phyloP scores from a whole-genome alignment of 768 basidiomycete genomes.

The Brasilioporus rufonigricans region DNA sequence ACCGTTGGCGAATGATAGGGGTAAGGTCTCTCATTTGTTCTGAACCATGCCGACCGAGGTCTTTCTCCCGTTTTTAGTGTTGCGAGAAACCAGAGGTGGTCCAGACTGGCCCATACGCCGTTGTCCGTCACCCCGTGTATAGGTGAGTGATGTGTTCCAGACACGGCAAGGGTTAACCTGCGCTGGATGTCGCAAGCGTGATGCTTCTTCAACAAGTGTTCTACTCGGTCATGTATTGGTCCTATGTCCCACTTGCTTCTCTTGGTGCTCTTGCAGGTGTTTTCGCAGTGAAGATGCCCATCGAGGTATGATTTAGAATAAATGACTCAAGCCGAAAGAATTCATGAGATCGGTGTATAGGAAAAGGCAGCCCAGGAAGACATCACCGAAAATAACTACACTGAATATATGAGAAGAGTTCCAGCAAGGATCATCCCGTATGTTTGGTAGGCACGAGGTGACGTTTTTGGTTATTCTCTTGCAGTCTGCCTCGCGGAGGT shows the following conservation, averaged over 20 bases:
- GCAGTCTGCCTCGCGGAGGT: neutral
- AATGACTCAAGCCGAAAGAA: neutral
- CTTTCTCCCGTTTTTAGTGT: conserved; percentile 15
- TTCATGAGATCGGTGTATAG: conserved; percentile 17
- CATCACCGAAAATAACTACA: conserved; percentile 25
- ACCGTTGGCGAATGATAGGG: conserved; percentile 33
- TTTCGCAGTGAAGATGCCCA: conserved; percentile 34
- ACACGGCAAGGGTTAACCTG: neutral
- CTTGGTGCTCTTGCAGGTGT: conserved; percentile 22
- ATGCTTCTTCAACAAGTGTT: conserved; percentile 25
- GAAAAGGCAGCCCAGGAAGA: conserved; percentile 30
- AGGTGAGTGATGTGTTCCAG: conserved; percentile 20
- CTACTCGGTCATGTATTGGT: conserved; percentile 33
- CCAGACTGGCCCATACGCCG: conserved; percentile 33
- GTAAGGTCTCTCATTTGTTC: conserved; percentile 11
- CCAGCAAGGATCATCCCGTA: conserved; percentile 31
- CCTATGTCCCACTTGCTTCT: conserved; percentile 33
- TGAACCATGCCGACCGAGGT: neutral
- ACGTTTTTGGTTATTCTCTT: neutral
- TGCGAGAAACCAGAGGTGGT: conserved; percentile 31
- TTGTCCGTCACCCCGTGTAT: conserved; percentile 38
- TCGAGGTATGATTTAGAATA: conserved; percentile 26
- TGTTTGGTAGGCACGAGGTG: conserved; percentile 24
- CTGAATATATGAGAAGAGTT: conserved; percentile 29
- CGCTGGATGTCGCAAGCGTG: conserved; percentile 4